Conservation (phyloP, 305 asterid genomes). For the Plantago lanceolata region DNA sequence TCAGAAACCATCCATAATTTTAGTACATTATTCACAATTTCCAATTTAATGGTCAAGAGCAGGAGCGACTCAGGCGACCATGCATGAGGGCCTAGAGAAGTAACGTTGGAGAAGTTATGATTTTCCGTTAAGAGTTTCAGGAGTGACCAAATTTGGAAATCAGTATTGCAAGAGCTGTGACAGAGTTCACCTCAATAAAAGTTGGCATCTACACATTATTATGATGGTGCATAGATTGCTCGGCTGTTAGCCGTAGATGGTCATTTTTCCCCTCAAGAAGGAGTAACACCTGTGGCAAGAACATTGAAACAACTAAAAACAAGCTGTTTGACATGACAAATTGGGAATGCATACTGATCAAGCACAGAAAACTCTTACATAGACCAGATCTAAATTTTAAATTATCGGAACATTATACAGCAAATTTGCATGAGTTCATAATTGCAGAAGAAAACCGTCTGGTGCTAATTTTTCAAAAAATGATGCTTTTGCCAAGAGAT, state of each 20-base stretch:
- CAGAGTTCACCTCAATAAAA: constrained; percentile 23
- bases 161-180: background rate
- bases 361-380: background rate
- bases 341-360: background rate
- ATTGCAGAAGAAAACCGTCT: no score
- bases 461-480: background rate
- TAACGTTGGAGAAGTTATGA: no score
- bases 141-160: background rate
- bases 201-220: constrained; percentile 23
- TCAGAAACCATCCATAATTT: no score
- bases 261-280: constrained; percentile 60
- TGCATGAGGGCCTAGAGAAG: no score
- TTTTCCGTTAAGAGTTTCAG: no score
- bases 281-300: constrained; percentile 44
- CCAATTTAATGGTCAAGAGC: no score
- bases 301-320: background rate
- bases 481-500: background rate
- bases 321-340: background rate
- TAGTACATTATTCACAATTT: no score
- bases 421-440: background rate
- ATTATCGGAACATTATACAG: no score
- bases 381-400: background rate
- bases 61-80: no score
- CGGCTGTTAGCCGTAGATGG: constrained; percentile 44
- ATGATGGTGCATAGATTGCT: constrained; percentile 47